These are phyloP conservation scores for Pleurotus giganteus DNA, from an alignment of 768 basidiomycete species.

Conservation along the genomic window DNA sequence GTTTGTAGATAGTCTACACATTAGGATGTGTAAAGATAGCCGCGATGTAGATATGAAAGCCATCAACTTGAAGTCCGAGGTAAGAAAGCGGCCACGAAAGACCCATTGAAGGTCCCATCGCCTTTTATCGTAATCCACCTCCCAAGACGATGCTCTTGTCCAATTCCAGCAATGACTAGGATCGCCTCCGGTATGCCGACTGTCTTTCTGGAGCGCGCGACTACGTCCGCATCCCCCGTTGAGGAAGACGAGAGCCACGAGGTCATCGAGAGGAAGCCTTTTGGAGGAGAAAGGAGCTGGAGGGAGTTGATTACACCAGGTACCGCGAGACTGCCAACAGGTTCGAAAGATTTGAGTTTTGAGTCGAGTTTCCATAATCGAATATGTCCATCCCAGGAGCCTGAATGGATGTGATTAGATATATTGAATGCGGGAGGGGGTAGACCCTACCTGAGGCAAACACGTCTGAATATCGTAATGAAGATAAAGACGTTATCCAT, in stretches of 20 bases:
- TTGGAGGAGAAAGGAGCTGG: conserved; percentile 65
- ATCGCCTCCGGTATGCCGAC: conserved; percentile 24
- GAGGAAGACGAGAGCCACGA: conserved; percentile 29
- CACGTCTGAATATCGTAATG: conserved; percentile 84
- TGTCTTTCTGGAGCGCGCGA: background rate
- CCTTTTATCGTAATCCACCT: conserved; percentile 83
- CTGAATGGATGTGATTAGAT: conserved; percentile 35
- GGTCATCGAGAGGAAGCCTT: conserved; percentile 38
- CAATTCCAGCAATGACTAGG: conserved; percentile 76
- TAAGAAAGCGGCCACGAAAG: conserved; percentile 59
- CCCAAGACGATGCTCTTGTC: conserved; percentile 87
- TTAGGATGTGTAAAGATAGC: too few species aligned
- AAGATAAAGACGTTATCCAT: conserved; percentile 87
- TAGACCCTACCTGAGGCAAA: conserved; percentile 76
- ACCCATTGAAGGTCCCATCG: conserved; percentile 65
- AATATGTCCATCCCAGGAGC: conserved; percentile 91
- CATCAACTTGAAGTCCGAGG: conserved; percentile 31
- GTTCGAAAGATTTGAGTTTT: conserved; percentile 74
- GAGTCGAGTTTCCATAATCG: conserved; percentile 89
- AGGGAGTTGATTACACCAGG: conserved; percentile 89
- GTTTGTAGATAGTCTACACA: too few species aligned
- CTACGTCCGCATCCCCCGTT: background rate
- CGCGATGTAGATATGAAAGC: background rate
- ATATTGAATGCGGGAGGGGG: background rate
- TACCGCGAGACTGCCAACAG: conserved; percentile 59